Conservation (phyloP, 129 eudicot genomes). For the Calendula officinalis region DNA sequence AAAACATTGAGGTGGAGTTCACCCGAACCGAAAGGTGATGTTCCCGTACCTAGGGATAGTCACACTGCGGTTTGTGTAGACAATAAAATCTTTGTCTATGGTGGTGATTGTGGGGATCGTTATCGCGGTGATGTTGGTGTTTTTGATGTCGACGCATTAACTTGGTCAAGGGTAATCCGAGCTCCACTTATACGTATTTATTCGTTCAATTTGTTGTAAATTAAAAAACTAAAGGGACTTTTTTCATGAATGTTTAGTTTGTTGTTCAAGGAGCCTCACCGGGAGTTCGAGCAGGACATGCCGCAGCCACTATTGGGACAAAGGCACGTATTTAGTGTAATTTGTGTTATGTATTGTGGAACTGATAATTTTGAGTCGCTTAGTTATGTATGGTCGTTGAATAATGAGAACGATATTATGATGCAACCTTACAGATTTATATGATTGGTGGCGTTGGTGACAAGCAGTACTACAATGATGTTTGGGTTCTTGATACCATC, state of each 20-base stretch:
- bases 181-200: background rate
- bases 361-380: background rate
- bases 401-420: slow-evolving; percentile 1
- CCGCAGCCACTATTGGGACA: slow-evolving; percentile 63
- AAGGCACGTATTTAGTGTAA: slow-evolving; percentile 48
- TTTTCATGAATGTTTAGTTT: slow-evolving; percentile 34
- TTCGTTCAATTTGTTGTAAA: background rate
- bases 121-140: slow-evolving; percentile 75
- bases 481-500: slow-evolving; percentile 73
- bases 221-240: background rate
- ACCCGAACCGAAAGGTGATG: slow-evolving; percentile 47
- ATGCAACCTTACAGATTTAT: slow-evolving; percentile 48
- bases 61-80: slow-evolving; percentile 66
- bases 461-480: slow-evolving; percentile 71
- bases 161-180: slow-evolving; percentile 71
- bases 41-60: slow-evolving; percentile 85
- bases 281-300: slow-evolving; percentile 88
- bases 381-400: background rate
- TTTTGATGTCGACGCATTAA: slow-evolving; percentile 56
- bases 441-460: slow-evolving; percentile 93
- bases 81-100: slow-evolving; percentile 58
- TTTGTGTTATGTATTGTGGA: background rate
- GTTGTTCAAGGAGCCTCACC: slow-evolving; percentile 65
- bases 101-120: slow-evolving; percentile 91
- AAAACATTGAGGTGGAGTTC: slow-evolving; percentile 77